These are phyloP conservation scores for Yamagishiella unicocca DNA, from an alignment of 139 green algal genomes.

Conservation along the genomic window DNA sequence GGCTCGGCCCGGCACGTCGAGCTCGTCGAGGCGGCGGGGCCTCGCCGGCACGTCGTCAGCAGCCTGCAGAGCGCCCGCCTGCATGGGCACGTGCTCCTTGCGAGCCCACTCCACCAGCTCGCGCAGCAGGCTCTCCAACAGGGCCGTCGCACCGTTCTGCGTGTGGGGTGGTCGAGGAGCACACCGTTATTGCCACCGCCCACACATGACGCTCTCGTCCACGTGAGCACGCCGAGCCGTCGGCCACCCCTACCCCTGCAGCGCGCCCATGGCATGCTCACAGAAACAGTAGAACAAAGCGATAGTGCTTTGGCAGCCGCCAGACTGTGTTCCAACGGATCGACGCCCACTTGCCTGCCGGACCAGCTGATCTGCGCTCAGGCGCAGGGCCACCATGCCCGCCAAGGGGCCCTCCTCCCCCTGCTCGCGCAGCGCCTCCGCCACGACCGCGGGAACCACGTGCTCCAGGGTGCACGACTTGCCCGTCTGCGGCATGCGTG, in stretches of 20 bases:
- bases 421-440: conserved; percentile 1
- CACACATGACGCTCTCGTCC: neutral
- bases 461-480: conserved; percentile 15
- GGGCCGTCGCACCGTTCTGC: neutral
- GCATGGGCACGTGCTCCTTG: neutral
- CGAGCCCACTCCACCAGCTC: neutral
- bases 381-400: conserved; percentile 10
- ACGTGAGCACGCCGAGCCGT: neutral
- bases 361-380: neutral
- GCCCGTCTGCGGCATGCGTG: neutral
- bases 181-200: neutral
- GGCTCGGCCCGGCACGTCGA: neutral
- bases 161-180: neutral
- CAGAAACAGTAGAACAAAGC: neutral
- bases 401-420: neutral
- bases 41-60: neutral
- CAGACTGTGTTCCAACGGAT: neutral
- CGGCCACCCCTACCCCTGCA: neutral
- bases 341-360: neutral
- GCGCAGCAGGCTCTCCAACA: neutral
- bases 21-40: neutral
- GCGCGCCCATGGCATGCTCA: neutral
- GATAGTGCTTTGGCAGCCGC: neutral
- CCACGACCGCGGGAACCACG: conserved; percentile 11
- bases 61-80: neutral